A percentile compares a stretch with the other conserved stretches of the same genome.
Evolutionary conservation across 139 green algal species (phyloP).

Genomic region (Raphidocelis subcapitata): DNA sequence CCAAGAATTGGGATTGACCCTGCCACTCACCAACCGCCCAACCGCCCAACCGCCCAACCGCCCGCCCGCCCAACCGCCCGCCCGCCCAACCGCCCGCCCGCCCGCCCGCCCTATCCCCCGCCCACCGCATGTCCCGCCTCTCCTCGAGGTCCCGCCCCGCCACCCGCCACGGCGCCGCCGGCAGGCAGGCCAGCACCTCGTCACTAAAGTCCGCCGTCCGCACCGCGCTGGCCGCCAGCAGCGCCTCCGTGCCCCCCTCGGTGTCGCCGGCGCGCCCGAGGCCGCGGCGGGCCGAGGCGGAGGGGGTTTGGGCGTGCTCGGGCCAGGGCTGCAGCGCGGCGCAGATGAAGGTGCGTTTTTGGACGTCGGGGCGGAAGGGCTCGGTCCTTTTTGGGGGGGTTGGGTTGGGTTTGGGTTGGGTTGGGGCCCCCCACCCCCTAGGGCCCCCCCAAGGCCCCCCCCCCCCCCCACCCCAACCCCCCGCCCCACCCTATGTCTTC

Average conservation of each 20-base stretch:
- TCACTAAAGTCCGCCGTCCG: conserved; percentile 34
- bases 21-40: no score
- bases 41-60: no score
- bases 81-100: no score
- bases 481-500: conserved; percentile 8
- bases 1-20: no score
- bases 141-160: conserved; percentile 52
- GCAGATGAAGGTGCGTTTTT: conserved; percentile 40
- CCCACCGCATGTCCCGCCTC: conserved; percentile 74
- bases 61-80: no score
- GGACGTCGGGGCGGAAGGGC: neutral
- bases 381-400: no score
- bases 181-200: conserved; percentile 81
- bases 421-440: no score
- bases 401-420: no score
- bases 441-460: no score
- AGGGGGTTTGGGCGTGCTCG: conserved; percentile 6
- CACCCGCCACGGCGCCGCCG: conserved; percentile 75
- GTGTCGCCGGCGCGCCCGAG: conserved; percentile 73
- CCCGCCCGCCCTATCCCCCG: no score
- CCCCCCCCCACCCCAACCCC: no score
- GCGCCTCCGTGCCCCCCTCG: conserved; percentile 69
- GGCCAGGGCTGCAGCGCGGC: conserved; percentile 11
- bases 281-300: neutral
- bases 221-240: conserved; percentile 54